A percentile compares a stretch with the other conserved stretches of the same genome.
These are phyloP conservation scores for Arctium minus DNA, from an alignment of 129 eudicot genomes.

Conservation along the genomic window DNA sequence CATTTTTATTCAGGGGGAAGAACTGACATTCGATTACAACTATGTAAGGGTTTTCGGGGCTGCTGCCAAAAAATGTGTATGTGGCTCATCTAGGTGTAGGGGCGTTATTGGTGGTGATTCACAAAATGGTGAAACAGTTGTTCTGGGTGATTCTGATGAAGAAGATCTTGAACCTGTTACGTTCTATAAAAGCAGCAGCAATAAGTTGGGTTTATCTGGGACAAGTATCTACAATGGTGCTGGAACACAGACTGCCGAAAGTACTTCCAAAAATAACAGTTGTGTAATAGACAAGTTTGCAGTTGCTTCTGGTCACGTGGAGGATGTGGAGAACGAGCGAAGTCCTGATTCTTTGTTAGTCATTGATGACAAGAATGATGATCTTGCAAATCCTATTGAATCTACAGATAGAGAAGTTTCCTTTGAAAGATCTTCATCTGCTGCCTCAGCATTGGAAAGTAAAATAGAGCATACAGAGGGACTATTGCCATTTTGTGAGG, in stretches of 20 bases:
- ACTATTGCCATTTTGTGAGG: slow-evolving; percentile 2
- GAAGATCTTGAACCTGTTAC: slow-evolving; percentile 72
- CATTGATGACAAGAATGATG: slow-evolving; percentile 21
- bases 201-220: slow-evolving; percentile 21
- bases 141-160: slow-evolving; percentile 84
- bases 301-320: slow-evolving; percentile 14
- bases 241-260: slow-evolving; percentile 18
- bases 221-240: slow-evolving; percentile 18
- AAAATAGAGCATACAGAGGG: slow-evolving; percentile 24
- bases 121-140: slow-evolving; percentile 55
- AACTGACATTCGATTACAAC: slow-evolving; percentile 91
- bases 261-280: slow-evolving; percentile 16
- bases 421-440: slow-evolving; percentile 19
- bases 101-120: slow-evolving; percentile 94
- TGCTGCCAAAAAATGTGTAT: slow-evolving; percentile 93
- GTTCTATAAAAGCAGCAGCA: slow-evolving; percentile 37
- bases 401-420: slow-evolving; percentile 27
- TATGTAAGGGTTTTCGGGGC: slow-evolving; percentile 98
- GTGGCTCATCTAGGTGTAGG: slow-evolving; percentile 87
- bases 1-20: slow-evolving; percentile 69
- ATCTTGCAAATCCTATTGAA: slow-evolving; percentile 14
- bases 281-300: background rate
- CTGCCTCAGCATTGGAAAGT: slow-evolving; percentile 6
- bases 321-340: slow-evolving; percentile 18
- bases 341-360: slow-evolving; percentile 24